phyloP scores from a whole-genome alignment of 331 rosid species.

The Telfairia occidentalis region DNA sequence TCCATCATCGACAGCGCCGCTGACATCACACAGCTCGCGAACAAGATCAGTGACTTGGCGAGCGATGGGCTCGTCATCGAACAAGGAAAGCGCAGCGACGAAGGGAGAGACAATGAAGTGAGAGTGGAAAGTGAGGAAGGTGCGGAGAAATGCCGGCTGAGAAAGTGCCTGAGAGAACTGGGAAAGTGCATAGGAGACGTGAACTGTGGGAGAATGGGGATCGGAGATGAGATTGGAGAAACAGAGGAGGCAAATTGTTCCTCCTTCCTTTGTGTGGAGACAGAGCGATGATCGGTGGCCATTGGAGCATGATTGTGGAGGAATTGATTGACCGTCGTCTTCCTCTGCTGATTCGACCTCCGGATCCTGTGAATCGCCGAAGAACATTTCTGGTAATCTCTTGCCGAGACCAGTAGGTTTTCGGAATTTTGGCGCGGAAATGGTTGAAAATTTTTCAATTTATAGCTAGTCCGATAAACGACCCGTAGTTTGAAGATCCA shows the following conservation, averaged over 20 bases:
- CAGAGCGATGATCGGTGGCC: slow-evolving; percentile 72
- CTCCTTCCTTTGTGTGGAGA: slow-evolving; percentile 57
- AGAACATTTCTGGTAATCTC: slow-evolving; percentile 17
- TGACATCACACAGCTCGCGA: slow-evolving; percentile 26
- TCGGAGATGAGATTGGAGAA: slow-evolving; percentile 74
- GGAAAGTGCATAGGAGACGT: slow-evolving; percentile 88
- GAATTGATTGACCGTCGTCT: slow-evolving; percentile 14
- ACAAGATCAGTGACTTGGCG: slow-evolving; percentile 44
- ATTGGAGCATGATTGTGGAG: slow-evolving; percentile 36
- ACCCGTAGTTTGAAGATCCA: too few relatives aligned
- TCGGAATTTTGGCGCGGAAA: slow-evolving; percentile 5
- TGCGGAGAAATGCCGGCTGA: slow-evolving; percentile 43
- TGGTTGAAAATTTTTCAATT: not conserved
- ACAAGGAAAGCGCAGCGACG: slow-evolving; percentile 48
- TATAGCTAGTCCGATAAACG: not conserved
- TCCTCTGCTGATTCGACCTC: slow-evolving; percentile 13
- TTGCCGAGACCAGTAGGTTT: not conserved
- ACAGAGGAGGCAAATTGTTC: slow-evolving; percentile 75
- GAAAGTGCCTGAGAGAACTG: slow-evolving; percentile 75
- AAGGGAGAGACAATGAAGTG: slow-evolving; percentile 73
- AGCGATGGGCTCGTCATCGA: slow-evolving; percentile 64
- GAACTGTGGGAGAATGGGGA: slow-evolving; percentile 68
- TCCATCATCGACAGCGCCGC: slow-evolving; percentile 11
- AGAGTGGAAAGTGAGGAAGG: slow-evolving; percentile 56
- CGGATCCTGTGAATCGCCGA: slow-evolving; percentile 25